A percentile compares a stretch with the other conserved stretches of the same genome.
These are phyloP conservation scores for Immersiella caudata DNA, from an alignment of 495 filamentous ascomycete genomes.

Conservation along the genomic window DNA sequence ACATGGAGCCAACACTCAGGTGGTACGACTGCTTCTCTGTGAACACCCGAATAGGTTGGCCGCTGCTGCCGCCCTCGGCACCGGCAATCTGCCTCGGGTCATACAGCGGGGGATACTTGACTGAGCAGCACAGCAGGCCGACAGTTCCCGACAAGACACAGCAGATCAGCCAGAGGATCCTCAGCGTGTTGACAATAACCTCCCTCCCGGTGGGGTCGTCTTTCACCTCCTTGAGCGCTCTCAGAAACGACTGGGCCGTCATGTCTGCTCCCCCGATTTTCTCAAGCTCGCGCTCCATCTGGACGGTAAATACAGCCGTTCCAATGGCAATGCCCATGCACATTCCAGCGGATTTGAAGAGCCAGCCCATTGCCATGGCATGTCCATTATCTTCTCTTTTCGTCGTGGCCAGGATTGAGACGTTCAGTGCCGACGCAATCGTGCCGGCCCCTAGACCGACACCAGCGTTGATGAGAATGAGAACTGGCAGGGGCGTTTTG, in stretches of 20 bases:
- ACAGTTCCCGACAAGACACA: conserved; percentile 19
- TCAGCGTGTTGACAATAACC: conserved; percentile 26
- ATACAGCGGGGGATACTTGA: conserved; percentile 22
- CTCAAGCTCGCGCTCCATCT: conserved; percentile 52
- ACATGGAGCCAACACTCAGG: neutral
- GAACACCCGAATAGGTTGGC: neutral
- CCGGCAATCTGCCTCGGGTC: neutral
- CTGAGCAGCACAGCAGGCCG: conserved; percentile 21
- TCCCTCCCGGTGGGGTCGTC: conserved; percentile 17
- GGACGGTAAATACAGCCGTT: conserved; percentile 63
- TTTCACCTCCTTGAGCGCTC: conserved; percentile 25
- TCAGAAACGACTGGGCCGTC: conserved; percentile 27
- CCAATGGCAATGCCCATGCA: conserved; percentile 54
- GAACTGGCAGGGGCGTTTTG: conserved; percentile 47
- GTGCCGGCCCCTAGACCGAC: conserved; percentile 60
- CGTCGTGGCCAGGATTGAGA: conserved; percentile 50
- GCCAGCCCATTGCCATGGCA: conserved; percentile 60
- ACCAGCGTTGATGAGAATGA: conserved; percentile 57
- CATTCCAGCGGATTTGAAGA: conserved; percentile 62
- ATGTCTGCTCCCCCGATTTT: conserved; percentile 18
- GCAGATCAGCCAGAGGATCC: conserved; percentile 32
- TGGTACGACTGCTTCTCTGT: neutral
- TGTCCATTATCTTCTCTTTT: conserved; percentile 54
- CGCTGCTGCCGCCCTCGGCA: neutral
- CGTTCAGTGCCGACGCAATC: conserved; percentile 54